A percentile compares a stretch with the other conserved stretches of the same genome.
Conservation (phyloP, 208 protist species). For the Trypanosoma caninum region DNA sequence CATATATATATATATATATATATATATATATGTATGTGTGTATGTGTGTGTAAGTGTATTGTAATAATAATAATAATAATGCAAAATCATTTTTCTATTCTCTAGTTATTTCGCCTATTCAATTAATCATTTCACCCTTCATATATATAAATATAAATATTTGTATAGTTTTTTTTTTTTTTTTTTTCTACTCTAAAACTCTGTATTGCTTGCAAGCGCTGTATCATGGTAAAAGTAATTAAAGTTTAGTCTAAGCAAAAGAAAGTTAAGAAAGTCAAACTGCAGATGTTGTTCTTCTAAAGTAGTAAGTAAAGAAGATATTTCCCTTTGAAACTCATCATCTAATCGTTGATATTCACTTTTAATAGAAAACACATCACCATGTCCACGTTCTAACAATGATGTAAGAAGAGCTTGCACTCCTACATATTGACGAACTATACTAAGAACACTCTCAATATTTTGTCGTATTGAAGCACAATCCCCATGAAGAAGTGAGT, state of each 20-base stretch:
- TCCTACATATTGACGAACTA: slow-evolving; percentile 55
- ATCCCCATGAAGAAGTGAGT: slow-evolving; percentile 55
- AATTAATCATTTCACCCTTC: not conserved
- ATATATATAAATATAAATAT: too few relatives aligned
- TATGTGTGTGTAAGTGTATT: too few relatives aligned
- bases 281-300: slow-evolving; percentile 67
- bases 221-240: slow-evolving; percentile 65
- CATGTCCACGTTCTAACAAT: slow-evolving; percentile 53
- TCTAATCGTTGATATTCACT: slow-evolving; percentile 45
- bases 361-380: slow-evolving; percentile 53
- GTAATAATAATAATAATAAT: too few relatives aligned
- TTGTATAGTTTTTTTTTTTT: too few relatives aligned
- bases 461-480: slow-evolving; percentile 68
- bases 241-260: slow-evolving; percentile 69
- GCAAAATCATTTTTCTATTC: too few relatives aligned
- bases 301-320: slow-evolving; percentile 53
- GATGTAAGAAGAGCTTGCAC: slow-evolving; percentile 58
- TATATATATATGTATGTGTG: too few relatives aligned
- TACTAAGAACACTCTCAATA: slow-evolving; percentile 58
- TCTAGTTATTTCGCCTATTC: too few relatives aligned
- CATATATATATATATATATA: not conserved
- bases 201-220: slow-evolving; percentile 35
- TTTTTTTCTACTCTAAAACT: slow-evolving; percentile 33
- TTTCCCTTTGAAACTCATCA: slow-evolving; percentile 62
- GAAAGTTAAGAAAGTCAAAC: slow-evolving; percentile 72